Evolutionary conservation across 371 early-diverging fungal species (phyloP), one percentile per base, ranked within the genome.

Genomic region (Mortierella sp.): DNA sequence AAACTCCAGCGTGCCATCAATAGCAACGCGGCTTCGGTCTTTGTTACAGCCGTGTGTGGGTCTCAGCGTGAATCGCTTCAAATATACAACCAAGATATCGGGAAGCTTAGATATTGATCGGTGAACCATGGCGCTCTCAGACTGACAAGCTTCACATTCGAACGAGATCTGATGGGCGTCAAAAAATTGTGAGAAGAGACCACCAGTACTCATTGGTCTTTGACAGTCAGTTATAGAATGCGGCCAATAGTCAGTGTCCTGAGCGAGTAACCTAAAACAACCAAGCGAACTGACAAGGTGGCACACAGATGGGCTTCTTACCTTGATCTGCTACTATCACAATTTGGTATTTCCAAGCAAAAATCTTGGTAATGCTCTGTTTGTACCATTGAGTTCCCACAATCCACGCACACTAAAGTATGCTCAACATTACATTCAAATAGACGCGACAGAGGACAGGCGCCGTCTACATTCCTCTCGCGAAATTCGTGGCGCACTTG

Each of bases 311-410:
- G 21, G 10, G 11, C 1, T 21, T 57, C 28, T 43, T 71, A 76
- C 76, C 50, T 71, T 41, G 64, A 67, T n/a, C 68, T 66, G 40
- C 43, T 36, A 15, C 15, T 63, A 19, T 76, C 71, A 13, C 24
- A 24, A 4, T 58, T 10, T 19, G 76, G 73, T 15, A 77, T 8
- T 36, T 77, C 77, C 22, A 77, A 60, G 15, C 69, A 63, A 43
- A 77, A 65, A 24, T 69, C 69, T 9, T 77, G 77, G 32, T 69
- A 58, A 19, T 72, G 69, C 45, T 77, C 77, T 9, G 72, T 72
- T n/a, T 57, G 66, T 4, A 58, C 40, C 4, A 16, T 62, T n/a
- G 59, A 57, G 22, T 66, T 52, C 21, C 73, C 77, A 36, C 77
- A 77, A 16, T 65, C 65, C 24, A 36, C 19, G 58, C 77, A 77